These are phyloP conservation scores for Aspergillus bridgeri DNA, from an alignment of 495 filamentous ascomycete genomes.

Conservation along the genomic window DNA sequence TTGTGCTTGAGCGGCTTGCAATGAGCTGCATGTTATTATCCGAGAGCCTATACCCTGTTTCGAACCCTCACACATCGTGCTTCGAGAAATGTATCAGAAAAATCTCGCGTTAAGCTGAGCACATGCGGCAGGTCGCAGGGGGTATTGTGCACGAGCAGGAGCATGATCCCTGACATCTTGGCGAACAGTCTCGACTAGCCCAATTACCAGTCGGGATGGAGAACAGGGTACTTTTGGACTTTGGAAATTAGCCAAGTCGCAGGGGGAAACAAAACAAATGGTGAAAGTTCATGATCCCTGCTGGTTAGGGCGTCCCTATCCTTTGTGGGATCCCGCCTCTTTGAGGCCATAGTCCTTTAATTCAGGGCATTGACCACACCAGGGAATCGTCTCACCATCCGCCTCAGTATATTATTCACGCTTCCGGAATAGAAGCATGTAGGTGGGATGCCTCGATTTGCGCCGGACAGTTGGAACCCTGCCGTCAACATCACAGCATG, in stretches of 20 bases:
- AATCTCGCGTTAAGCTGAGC: neutral
- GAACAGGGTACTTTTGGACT: neutral
- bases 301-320: neutral
- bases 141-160: neutral
- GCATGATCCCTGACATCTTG: neutral
- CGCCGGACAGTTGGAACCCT: slow-evolving; percentile 20
- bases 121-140: neutral
- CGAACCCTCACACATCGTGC: too few relatives aligned
- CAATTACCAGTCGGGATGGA: neutral
- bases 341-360: neutral
- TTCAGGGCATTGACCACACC: neutral
- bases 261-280: neutral
- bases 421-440: too few relatives aligned
- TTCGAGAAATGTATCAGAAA: neutral
- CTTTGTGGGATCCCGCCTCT: neutral
- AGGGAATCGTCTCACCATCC: neutral
- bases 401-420: too few relatives aligned
- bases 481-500: slow-evolving; percentile 27
- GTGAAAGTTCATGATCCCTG: neutral
- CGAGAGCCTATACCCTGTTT: too few relatives aligned
- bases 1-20: too few relatives aligned
- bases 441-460: slow-evolving; percentile 14
- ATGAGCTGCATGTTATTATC: too few relatives aligned
- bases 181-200: neutral
- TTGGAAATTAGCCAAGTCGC: neutral